phyloP scores from a whole-genome alignment of 2,329 filamentous ascomycete species.

The Xylaria sp. region DNA sequence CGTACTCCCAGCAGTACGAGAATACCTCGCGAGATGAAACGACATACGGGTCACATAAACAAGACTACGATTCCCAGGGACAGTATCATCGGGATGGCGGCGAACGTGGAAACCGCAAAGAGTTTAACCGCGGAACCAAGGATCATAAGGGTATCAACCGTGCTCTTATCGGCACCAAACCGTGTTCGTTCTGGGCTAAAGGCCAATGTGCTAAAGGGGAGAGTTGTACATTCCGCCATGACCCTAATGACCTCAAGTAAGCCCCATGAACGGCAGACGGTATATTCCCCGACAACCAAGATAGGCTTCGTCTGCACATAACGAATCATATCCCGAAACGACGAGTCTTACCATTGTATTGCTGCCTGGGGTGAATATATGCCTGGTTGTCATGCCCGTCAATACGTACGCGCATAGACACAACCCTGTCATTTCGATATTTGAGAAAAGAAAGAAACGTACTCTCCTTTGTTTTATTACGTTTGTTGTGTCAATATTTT shows the following conservation, averaged over 20 bases:
- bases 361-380: background rate
- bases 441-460: background rate
- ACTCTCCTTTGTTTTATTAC: background rate
- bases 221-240: constrained; percentile 78
- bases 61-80: constrained; percentile 37
- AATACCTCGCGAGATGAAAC: constrained; percentile 17
- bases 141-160: constrained; percentile 61
- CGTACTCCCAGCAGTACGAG: constrained; percentile 28
- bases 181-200: constrained; percentile 75
- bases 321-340: background rate
- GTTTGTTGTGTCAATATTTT: background rate
- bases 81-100: constrained; percentile 36
- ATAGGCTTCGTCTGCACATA: background rate
- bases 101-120: constrained; percentile 51
- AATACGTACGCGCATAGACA: background rate
- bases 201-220: constrained; percentile 78
- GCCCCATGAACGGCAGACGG: background rate
- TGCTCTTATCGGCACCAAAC: constrained; percentile 70
- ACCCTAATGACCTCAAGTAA: constrained; percentile 52
- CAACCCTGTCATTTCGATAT: background rate
- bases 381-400: background rate
- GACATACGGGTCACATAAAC: constrained; percentile 22
- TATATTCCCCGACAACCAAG: background rate
- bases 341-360: background rate
- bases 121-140: constrained; percentile 53